phyloP scores from a whole-genome alignment of 768 basidiomycete genomes.

The Tricholoma saponaceum region DNA sequence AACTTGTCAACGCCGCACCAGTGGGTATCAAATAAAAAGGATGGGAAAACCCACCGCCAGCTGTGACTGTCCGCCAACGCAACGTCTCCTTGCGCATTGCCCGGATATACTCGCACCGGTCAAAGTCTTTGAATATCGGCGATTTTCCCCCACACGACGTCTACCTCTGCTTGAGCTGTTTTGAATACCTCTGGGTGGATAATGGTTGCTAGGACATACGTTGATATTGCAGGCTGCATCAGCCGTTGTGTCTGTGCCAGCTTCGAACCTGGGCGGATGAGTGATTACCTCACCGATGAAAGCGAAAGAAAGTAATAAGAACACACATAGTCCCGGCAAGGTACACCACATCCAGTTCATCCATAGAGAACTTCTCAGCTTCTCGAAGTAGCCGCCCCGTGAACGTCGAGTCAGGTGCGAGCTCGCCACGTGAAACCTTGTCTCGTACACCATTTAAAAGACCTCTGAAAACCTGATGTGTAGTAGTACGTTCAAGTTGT shows the following conservation, averaged over 20 bases:
- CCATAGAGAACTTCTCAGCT: background rate
- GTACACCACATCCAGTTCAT: background rate
- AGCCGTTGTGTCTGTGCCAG: background rate
- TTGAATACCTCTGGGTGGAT: background rate
- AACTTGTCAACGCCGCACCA: background rate
- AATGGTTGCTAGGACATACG: background rate
- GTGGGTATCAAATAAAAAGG: background rate
- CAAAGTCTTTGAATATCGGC: too few species aligned
- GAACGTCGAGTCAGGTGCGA: background rate
- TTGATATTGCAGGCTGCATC: background rate
- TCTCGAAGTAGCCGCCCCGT: background rate
- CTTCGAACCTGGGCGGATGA: background rate
- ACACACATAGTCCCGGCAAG: background rate
- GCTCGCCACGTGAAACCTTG: background rate
- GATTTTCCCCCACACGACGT: too few species aligned
- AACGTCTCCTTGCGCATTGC: background rate
- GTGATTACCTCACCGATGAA: too few species aligned
- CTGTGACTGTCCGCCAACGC: background rate
- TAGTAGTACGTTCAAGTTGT: background rate
- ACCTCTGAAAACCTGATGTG: background rate
- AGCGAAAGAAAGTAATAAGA: too few species aligned
- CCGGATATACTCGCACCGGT: background rate
- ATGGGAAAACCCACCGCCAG: background rate
- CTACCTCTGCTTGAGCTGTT: background rate
- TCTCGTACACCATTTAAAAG: background rate